phyloP scores from a whole-genome alignment of 768 basidiomycete genomes.

The Rhizopogon sp. region DNA sequence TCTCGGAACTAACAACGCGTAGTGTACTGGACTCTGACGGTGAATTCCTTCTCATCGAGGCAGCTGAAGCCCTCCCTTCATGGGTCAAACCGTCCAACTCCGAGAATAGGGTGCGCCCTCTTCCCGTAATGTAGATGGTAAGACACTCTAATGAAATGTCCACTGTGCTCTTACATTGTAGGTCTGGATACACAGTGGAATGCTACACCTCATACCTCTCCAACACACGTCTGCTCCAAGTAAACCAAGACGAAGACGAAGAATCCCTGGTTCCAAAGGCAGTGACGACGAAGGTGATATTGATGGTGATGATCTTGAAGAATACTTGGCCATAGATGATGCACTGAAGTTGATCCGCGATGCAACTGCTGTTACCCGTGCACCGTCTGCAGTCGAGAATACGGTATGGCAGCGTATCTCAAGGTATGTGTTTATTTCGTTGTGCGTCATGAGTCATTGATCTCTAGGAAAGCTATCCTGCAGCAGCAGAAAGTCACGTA shows the following conservation, averaged over 20 bases:
- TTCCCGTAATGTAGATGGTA: constrained; percentile 23
- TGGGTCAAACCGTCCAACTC: constrained; percentile 94
- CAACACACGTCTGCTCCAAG: constrained; percentile 63
- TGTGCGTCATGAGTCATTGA: background rate
- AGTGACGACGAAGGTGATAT: constrained; percentile 48
- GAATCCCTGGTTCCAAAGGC: constrained; percentile 34
- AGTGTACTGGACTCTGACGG: constrained; percentile 84
- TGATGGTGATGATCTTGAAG: constrained; percentile 36
- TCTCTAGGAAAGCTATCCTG: constrained; percentile 58
- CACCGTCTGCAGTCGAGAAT: constrained; percentile 56
- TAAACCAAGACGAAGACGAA: constrained; percentile 47
- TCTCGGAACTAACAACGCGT: constrained; percentile 1
- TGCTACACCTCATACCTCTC: constrained; percentile 85
- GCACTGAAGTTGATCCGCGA: constrained; percentile 63
- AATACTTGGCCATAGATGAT: constrained; percentile 54
- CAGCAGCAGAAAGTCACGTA: constrained; percentile 54
- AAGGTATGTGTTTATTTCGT: constrained; percentile 36
- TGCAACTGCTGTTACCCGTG: constrained; percentile 46
- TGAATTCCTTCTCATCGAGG: constrained; percentile 94
- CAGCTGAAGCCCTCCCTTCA: constrained; percentile 79
- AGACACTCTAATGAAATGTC: constrained; percentile 27
- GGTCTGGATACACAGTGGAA: constrained; percentile 88
- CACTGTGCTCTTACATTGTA: constrained; percentile 32
- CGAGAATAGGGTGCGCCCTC: constrained; percentile 79
- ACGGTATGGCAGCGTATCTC: constrained; percentile 67